Percentiles rank a stretch among this genome's conserved stretches.
Conservation (phyloP, 2,329 filamentous ascomycete genomes). For the Alternaria infectoria region DNA sequence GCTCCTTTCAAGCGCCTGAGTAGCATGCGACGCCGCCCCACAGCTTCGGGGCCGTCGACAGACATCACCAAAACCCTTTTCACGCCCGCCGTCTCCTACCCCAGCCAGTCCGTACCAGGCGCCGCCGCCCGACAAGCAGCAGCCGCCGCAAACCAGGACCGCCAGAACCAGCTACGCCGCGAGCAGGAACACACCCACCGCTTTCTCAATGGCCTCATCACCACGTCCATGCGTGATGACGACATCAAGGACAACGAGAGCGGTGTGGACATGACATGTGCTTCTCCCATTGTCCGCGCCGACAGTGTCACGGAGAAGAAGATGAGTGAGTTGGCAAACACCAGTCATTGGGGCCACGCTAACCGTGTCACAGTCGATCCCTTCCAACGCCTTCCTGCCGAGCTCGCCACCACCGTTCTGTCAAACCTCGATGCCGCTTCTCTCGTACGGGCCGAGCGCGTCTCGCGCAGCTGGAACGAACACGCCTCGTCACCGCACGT, state of each 20-base stretch:
- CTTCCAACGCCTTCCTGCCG: constrained; percentile 61
- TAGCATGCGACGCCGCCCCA: constrained; percentile 41
- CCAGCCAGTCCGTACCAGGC: constrained; percentile 24
- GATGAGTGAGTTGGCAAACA: constrained; percentile 36
- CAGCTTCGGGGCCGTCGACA: constrained; percentile 36
- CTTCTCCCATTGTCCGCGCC: constrained; percentile 39
- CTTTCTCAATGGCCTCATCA: constrained; percentile 38
- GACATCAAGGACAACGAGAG: constrained; percentile 48
- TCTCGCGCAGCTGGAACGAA: constrained; percentile 64
- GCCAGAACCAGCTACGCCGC: constrained; percentile 33
- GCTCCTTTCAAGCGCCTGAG: constrained; percentile 36
- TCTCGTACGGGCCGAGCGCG: constrained; percentile 61
- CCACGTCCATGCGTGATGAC: constrained; percentile 19
- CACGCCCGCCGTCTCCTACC: constrained; percentile 27
- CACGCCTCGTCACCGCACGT: constrained; percentile 64
- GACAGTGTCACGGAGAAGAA: constrained; percentile 44
- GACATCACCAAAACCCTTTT: constrained; percentile 21
- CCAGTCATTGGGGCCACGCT: not conserved
- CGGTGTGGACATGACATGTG: constrained; percentile 47
- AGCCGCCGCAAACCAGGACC: constrained; percentile 44
- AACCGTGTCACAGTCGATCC: constrained; percentile 55
- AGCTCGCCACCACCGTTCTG: constrained; percentile 65
- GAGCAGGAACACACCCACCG: constrained; percentile 43
- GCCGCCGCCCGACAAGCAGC: constrained; percentile 44
- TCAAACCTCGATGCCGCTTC: constrained; percentile 65